phyloP scores from a whole-genome alignment of 306 rosid species.

The Cucurbita maxima region DNA sequence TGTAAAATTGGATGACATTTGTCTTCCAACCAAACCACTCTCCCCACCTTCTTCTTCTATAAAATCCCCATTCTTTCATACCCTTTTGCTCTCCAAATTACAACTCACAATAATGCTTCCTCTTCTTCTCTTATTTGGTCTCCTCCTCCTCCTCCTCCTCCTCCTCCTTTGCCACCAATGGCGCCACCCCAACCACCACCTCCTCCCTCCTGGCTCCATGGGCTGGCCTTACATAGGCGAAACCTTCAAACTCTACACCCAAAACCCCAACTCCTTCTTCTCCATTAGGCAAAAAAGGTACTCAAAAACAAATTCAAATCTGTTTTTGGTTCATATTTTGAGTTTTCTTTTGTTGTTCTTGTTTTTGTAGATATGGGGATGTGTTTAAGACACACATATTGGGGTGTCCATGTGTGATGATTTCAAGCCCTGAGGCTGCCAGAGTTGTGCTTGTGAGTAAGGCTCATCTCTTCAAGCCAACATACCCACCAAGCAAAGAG shows the following conservation, averaged over 20 bases:
- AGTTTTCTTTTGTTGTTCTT: not conserved
- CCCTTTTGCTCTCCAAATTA: not conserved
- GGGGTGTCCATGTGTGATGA: slow-evolving; percentile 88
- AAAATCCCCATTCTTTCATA: slow-evolving; percentile 9
- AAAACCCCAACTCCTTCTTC: slow-evolving; percentile 72
- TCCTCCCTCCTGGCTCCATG: slow-evolving; percentile 81
- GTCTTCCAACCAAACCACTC: slow-evolving; percentile 16
- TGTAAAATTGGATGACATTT: slow-evolving; percentile 14
- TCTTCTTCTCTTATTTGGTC: slow-evolving; percentile 4
- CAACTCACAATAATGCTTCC: not conserved
- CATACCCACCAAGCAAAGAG: slow-evolving; percentile 88
- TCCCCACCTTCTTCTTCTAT: slow-evolving; percentile 15
- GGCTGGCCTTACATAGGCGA: slow-evolving; percentile 89
- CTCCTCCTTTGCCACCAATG: slow-evolving; percentile 28
- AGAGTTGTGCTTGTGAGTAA: slow-evolving; percentile 51
- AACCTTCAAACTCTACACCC: slow-evolving; percentile 57
- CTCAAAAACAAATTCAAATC: too few species aligned
- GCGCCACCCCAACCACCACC: slow-evolving; percentile 20
- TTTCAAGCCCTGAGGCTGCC: slow-evolving; percentile 61
- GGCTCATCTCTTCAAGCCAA: slow-evolving; percentile 67
- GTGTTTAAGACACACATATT: slow-evolving; percentile 71
- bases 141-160: slow-evolving; percentile 21
- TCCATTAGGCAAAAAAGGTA: slow-evolving; percentile 45
- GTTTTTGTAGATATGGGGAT: slow-evolving; percentile 44
- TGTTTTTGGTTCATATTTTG: not conserved